Evolutionary conservation across 2,329 filamentous ascomycete species (phyloP).

Genomic region (Cercospora brassicicola): DNA sequence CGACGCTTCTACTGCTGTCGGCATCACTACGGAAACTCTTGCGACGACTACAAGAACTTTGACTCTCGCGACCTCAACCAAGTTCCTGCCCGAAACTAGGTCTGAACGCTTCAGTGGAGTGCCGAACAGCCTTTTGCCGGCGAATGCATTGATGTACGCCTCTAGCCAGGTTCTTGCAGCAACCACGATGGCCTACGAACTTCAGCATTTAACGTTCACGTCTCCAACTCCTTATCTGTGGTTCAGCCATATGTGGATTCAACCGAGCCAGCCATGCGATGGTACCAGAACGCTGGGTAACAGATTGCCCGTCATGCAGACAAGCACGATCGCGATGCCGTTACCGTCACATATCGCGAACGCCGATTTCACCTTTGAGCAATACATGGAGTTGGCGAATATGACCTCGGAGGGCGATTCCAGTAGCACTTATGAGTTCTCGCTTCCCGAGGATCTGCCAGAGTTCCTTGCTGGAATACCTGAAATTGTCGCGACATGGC

Average conservation of each 20-base stretch:
- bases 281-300: background rate
- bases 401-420: background rate
- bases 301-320: background rate
- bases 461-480: constrained; percentile 5
- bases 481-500: background rate
- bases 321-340: constrained; percentile 9
- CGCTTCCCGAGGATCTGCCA: constrained; percentile 6
- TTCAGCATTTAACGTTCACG: constrained; percentile 5
- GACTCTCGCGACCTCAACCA: background rate
- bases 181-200: constrained; percentile 7
- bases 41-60: background rate
- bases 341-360: background rate
- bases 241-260: constrained; percentile 4
- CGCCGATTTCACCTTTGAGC: constrained; percentile 4
- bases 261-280: constrained; percentile 5
- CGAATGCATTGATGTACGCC: constrained; percentile 6
- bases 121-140: background rate
- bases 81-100: background rate
- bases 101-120: constrained; percentile 1
- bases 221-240: constrained; percentile 2
- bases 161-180: constrained; percentile 3
- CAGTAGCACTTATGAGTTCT: background rate
- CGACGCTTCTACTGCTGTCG: background rate
- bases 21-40: background rate
- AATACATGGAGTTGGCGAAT: constrained; percentile 2